Evolutionary conservation across 352 stramenopile species (phyloP).

Genomic region (Plasmopara viticola): DNA sequence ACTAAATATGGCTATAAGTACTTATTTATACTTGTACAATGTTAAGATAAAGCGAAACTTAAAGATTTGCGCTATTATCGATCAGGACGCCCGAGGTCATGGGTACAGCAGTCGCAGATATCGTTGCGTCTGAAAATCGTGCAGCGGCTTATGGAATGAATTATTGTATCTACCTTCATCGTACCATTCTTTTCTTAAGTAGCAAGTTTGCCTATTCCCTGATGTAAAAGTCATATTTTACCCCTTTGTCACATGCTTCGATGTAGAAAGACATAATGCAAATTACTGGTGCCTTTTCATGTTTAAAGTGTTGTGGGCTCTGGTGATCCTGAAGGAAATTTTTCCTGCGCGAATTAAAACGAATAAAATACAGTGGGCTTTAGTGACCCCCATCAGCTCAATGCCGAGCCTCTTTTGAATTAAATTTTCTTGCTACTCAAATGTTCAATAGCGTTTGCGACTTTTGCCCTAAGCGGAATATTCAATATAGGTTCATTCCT

Average conservation of each 20-base stretch:
- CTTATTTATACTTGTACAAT: too few species aligned
- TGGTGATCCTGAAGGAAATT: slow-evolving; percentile 56
- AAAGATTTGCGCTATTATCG: too few species aligned
- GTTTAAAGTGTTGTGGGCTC: slow-evolving; percentile 39
- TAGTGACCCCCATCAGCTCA: slow-evolving; percentile 51
- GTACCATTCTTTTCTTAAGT: slow-evolving; percentile 56
- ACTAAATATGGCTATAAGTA: slow-evolving; percentile 62
- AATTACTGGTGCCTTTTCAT: slow-evolving; percentile 47
- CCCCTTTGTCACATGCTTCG: too few species aligned
- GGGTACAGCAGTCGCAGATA: slow-evolving; percentile 57
- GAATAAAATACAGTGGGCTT: too few species aligned
- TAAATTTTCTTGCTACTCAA: slow-evolving; percentile 59
- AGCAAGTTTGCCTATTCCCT: too few species aligned
- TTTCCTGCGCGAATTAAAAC: slow-evolving; percentile 31
- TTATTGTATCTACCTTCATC: slow-evolving; percentile 51
- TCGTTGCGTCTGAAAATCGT: slow-evolving; percentile 46
- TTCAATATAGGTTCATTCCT: slow-evolving; percentile 66
- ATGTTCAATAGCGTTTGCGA: slow-evolving; percentile 59
- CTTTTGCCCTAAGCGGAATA: slow-evolving; percentile 51
- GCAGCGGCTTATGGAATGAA: slow-evolving; percentile 54
- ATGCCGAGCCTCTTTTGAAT: slow-evolving; percentile 68
- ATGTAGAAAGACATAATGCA: slow-evolving; percentile 41
- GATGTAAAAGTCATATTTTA: too few species aligned
- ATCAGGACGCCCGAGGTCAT: slow-evolving; percentile 46
- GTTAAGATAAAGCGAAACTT: too few species aligned